Base-by-base conservation (phyloP, 2,329 filamentous ascomycete genomes). In the Colletotrichum lentis region DNA sequence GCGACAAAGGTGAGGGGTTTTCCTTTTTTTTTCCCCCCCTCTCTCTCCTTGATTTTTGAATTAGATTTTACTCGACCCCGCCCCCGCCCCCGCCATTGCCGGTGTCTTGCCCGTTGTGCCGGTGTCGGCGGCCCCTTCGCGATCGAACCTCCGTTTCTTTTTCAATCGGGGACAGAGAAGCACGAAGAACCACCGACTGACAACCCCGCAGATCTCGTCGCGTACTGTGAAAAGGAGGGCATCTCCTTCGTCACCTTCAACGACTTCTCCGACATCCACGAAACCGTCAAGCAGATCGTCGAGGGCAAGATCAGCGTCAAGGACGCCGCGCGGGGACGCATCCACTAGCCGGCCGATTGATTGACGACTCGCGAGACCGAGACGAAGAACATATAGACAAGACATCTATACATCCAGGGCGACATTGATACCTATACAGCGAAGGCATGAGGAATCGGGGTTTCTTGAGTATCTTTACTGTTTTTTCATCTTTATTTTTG, bases 211-310 rank as follows among this genome's bases (percentile, higher is more conserved):
- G 94, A 98, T 79, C 86, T 98, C 64, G 91, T 97, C 71, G 88
- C 86, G 16, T 97, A 93, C 81, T 97, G 95, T 77, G 90, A 94
- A 73, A 89, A 88, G 62, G 89, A 97, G 78, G 87, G 91, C 11
- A 90, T 97, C 22, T 94, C 94, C 0, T 97, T 96, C 78, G 95
- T 92, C 16, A 89, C 92, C 3, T 97, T 97, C 77, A 85, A 92
- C 74, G 89, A 94, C 81, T 97, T 95, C 88, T 87, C 86, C 7
- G 88, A 89, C 71, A 97, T 97, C 75, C 84, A 92, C 55, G 83
- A 86, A 69, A 91, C 90, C 37, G 90, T 93, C 69, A 89, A 93
- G 81, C 88, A 91, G 67, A 93, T 97, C 74, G 85, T 84, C n/a
- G 87, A 87, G 39, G 93, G 92, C 27, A 90, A 90, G 77, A 86